phyloP scores from a whole-genome alignment of 2,329 filamentous ascomycete species.

The Botrytis elliptica region DNA sequence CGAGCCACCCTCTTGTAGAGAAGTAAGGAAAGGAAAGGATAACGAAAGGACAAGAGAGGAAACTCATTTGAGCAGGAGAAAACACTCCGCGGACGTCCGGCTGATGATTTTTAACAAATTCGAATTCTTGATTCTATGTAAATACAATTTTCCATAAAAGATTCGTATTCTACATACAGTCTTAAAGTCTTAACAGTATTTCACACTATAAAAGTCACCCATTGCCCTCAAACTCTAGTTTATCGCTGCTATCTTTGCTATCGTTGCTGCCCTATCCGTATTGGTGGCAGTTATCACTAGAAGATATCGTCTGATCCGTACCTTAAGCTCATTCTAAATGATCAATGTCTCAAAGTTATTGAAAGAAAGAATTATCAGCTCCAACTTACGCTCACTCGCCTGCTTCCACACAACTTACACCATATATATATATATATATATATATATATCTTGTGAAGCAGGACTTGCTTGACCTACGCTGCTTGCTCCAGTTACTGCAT shows the following conservation, averaged over 20 bases:
- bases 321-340: neutral
- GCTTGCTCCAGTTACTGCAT: constrained; percentile 4
- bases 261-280: neutral
- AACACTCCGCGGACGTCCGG: neutral
- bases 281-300: neutral
- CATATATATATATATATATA: neutral
- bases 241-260: neutral
- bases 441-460: neutral
- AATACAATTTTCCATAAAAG: neutral
- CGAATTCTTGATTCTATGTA: neutral
- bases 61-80: neutral
- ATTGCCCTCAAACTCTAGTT: neutral
- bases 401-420: neutral
- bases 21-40: neutral
- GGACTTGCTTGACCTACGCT: neutral
- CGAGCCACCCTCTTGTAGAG: neutral
- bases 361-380: neutral
- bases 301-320: neutral
- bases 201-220: neutral
- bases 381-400: neutral
- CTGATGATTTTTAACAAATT: neutral
- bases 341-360: neutral
- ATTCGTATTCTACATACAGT: neutral
- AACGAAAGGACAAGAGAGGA: neutral
- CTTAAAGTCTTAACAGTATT: no score